These are phyloP conservation scores for Ulota crispa DNA, from an alignment of 225 moss, liverwort and hornwort genomes.

Conservation along the genomic window DNA sequence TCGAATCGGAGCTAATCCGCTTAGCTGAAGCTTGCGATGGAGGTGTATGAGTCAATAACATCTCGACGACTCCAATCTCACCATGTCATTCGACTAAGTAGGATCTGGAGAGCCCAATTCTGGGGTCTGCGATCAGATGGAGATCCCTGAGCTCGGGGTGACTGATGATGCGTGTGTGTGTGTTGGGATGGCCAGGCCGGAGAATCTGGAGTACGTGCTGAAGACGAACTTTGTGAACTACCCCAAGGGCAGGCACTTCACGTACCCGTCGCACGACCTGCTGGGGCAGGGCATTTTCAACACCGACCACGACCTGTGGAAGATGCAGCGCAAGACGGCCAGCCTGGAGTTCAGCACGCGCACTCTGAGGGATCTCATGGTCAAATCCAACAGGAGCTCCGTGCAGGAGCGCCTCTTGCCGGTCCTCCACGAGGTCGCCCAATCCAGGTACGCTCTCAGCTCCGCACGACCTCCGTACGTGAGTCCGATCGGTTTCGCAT, in stretches of 20 bases:
- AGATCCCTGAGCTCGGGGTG: not conserved
- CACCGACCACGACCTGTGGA: conserved; percentile 52
- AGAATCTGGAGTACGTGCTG: conserved; percentile 54
- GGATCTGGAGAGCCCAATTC: not conserved
- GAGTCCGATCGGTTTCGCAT: too few relatives aligned
- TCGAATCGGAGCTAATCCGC: too few relatives aligned
- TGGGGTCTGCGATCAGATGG: not conserved
- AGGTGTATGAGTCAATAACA: not conserved
- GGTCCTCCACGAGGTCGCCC: conserved; percentile 39
- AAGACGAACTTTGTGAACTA: conserved; percentile 59
- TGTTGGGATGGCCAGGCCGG: conserved; percentile 30
- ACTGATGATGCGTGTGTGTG: not conserved
- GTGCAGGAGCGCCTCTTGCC: conserved; percentile 48
- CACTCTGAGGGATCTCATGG: conserved; percentile 46
- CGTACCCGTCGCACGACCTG: conserved; percentile 55
- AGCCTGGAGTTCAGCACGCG: conserved; percentile 56
- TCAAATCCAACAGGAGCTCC: conserved; percentile 44
- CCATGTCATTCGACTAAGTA: not conserved
- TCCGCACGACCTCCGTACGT: not conserved
- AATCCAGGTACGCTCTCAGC: not conserved
- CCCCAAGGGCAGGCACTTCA: conserved; percentile 53
- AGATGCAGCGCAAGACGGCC: conserved; percentile 50
- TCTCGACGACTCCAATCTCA: too few relatives aligned
- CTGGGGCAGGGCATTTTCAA: conserved; percentile 68
- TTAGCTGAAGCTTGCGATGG: not conserved